Base-by-base conservation (phyloP, 2,329 filamentous ascomycete species). In the Stromatinia cepivora region DNA sequence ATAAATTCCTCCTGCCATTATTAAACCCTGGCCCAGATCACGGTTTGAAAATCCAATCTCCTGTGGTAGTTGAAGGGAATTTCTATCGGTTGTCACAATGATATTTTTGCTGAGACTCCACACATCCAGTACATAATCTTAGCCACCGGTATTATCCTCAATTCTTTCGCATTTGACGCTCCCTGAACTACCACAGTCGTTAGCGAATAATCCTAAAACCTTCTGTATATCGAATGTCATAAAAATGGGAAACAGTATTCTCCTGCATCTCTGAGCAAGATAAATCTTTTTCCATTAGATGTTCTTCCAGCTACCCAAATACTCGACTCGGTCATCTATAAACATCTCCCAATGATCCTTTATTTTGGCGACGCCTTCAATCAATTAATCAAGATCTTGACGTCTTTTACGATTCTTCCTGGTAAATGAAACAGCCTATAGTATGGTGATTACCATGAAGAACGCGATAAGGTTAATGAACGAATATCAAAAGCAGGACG, bases 381-480 rank as follows among this genome's bases (percentile, higher is more conserved):
- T 13, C 5, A 28, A 52, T 7, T 13, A 13, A 52, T 28, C n/a
- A 25, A 7, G 15, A 25, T 25, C 50, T 52, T 52, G n/a, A 52
- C 5, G 28, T 52, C n/a, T 28, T 52, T 15, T 28, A 2, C 50
- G 13, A 28, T 3, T 3, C 0, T 8, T 25, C n/a, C n/a, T n/a
- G n/a, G n/a, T n/a, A n/a, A n/a, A n/a, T n/a, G n/a, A n/a, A n/a
- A n/a, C n/a, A n/a, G n/a, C n/a, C n/a, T n/a, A n/a, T n/a, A n/a
- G n/a, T n/a, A n/a, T n/a, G n/a, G n/a, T n/a, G n/a, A n/a, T n/a
- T n/a, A n/a, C n/a, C 50, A 52, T 0, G 28, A 13, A 1, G 22
- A 52, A 1, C 13, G n/a, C n/a, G 2, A 17, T 0, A 28, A 28
- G 5, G 13, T 1, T n/a, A n/a, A n/a, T n/a, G n/a, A n/a, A n/a